Evolutionary conservation across 768 basidiomycete genomes (phyloP).

Genomic region (Suillus lakei): DNA sequence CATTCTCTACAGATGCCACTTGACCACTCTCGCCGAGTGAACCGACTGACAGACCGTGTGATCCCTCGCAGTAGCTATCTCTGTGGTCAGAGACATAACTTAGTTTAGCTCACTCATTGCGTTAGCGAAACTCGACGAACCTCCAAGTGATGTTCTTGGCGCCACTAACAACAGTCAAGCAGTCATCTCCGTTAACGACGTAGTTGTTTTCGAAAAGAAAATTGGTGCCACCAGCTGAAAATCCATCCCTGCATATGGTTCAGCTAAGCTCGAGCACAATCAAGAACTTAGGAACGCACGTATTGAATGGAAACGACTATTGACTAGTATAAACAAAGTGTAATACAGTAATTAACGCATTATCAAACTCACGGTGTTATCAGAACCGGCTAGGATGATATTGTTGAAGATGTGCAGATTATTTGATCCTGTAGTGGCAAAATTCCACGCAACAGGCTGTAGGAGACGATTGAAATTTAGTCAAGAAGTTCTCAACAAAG

Average conservation of each 20-base stretch:
- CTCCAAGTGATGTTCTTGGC: conserved; percentile 58
- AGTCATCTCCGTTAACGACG: conserved; percentile 66
- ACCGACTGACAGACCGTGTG: conserved; percentile 63
- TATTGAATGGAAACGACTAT: conserved; percentile 65
- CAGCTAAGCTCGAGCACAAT: not conserved
- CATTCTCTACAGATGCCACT: conserved; percentile 59
- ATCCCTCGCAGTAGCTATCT: conserved; percentile 57
- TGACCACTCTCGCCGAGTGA: conserved; percentile 47
- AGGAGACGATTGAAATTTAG: conserved; percentile 1
- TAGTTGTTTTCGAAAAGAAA: conserved; percentile 63
- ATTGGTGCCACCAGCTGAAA: conserved; percentile 61
- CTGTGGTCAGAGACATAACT: conserved; percentile 28
- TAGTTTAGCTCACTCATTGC: not conserved
- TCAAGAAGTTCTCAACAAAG: not conserved
- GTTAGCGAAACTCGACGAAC: conserved; percentile 22
- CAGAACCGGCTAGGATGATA: conserved; percentile 55
- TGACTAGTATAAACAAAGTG: not conserved
- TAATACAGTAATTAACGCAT: not conserved
- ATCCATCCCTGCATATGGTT: conserved; percentile 33
- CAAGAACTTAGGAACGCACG: conserved; percentile 41
- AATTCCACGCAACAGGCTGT: conserved; percentile 64
- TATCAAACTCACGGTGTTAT: conserved; percentile 29
- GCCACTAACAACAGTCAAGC: conserved; percentile 60
- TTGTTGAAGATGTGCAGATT: conserved; percentile 61
- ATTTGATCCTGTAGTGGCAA: conserved; percentile 52